A percentile compares a stretch with the other conserved stretches of the same genome.
Evolutionary conservation across 768 basidiomycete species (phyloP).

Genomic region (Punctularia strigosozonata): DNA sequence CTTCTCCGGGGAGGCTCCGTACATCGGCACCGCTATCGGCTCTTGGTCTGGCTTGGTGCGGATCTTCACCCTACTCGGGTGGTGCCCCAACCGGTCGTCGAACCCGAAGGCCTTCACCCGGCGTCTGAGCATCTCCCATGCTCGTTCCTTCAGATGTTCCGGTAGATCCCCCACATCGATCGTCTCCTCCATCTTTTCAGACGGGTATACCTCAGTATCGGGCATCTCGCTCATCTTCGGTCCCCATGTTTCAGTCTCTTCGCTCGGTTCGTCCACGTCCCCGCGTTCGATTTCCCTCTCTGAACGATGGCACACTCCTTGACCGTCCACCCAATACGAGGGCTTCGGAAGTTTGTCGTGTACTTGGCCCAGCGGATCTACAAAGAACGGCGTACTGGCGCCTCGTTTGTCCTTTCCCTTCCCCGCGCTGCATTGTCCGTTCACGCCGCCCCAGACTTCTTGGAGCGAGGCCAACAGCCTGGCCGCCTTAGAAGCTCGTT

Average conservation of each 20-base stretch:
- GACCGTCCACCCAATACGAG: too few species aligned
- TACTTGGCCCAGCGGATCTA: too few species aligned
- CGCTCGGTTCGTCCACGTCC: too few species aligned
- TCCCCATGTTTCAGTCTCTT: not conserved
- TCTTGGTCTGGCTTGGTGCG: conserved; percentile 3
- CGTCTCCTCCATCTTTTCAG: not conserved
- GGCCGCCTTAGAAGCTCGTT: too few species aligned
- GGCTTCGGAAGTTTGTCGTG: too few species aligned
- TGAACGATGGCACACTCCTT: too few species aligned
- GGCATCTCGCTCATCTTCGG: conserved; percentile 2
- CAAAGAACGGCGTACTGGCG: too few species aligned
- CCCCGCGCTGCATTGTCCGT: too few species aligned
- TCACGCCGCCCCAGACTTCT: too few species aligned
- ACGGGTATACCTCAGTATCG: conserved; percentile 1
- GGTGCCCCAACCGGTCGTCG: conserved; percentile 2
- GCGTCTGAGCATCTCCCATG: conserved; percentile 2
- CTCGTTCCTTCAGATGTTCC: not conserved
- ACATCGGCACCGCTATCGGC: conserved; percentile 2
- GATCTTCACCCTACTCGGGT: not conserved
- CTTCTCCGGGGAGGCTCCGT: conserved; percentile 2
- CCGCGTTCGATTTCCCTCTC: too few species aligned
- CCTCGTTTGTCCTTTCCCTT: too few species aligned
- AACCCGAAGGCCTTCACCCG: conserved; percentile 3
- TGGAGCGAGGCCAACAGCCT: too few species aligned
- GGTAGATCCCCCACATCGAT: conserved; percentile 3